Conservation (phyloP, 2,329 filamentous ascomycete species). For the Chaetomium olivaceum region DNA sequence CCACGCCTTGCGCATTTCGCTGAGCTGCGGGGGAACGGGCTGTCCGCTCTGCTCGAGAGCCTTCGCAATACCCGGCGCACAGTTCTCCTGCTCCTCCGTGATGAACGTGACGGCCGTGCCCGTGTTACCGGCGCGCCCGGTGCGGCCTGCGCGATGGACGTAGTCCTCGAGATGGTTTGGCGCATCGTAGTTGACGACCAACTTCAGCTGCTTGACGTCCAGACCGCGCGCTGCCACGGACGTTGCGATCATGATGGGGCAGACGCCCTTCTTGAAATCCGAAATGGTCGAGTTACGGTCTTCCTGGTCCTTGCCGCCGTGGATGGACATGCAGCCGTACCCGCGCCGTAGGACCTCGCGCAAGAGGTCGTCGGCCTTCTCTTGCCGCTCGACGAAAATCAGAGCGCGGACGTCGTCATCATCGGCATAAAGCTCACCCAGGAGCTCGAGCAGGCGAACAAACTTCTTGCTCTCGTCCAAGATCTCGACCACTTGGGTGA, state of each 20-base stretch:
- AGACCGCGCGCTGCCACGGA: conserved; percentile 93
- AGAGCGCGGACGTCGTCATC: conserved; percentile 89
- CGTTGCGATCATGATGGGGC: conserved; percentile 89
- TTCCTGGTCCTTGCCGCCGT: conserved; percentile 90
- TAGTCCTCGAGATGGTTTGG: conserved; percentile 97
- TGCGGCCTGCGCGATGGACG: conserved; percentile 90
- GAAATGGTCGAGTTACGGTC: conserved; percentile 90
- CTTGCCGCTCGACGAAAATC: conserved; percentile 90
- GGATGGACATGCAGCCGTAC: conserved; percentile 90
- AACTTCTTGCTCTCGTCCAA: conserved; percentile 83
- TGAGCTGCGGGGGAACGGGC: conserved; percentile 69
- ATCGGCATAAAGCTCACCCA: conserved; percentile 81
- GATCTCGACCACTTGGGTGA: conserved; percentile 90
- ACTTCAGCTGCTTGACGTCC: conserved; percentile 92
- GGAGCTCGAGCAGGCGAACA: conserved; percentile 75
- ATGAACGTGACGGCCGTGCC: conserved; percentile 95
- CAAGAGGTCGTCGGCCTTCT: conserved; percentile 79
- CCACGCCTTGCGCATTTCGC: conserved; percentile 70
- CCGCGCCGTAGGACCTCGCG: conserved; percentile 79
- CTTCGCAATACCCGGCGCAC: conserved; percentile 83
- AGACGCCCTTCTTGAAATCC: conserved; percentile 88
- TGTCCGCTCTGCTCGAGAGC: conserved; percentile 91
- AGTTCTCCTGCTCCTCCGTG: conserved; percentile 88
- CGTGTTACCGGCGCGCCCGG: conserved; percentile 89
- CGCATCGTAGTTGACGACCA: conserved; percentile 94